These are phyloP conservation scores for Phaseolus lunatus DNA, from an alignment of 306 rosid genomes.

Conservation along the genomic window DNA sequence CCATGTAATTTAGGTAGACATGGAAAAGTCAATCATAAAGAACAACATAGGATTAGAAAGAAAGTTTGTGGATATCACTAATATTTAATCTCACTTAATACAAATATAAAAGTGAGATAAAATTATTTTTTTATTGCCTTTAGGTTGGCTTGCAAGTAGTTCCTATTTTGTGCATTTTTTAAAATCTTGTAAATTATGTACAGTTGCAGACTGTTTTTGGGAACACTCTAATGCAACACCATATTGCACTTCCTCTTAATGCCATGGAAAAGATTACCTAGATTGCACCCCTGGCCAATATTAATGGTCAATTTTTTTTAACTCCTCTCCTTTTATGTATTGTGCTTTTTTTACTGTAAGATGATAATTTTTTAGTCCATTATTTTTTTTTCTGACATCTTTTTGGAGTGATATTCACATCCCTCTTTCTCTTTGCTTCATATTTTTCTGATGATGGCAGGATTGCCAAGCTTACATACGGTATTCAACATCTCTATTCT, in stretches of 20 bases:
- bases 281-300: constrained; percentile 97
- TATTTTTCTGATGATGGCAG: constrained; percentile 25
- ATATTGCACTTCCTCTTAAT: constrained; percentile 85
- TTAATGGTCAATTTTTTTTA: constrained; percentile 62
- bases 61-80: too few relatives aligned
- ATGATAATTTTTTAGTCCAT: background rate
- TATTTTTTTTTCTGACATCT: constrained; percentile 10
- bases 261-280: constrained; percentile 95
- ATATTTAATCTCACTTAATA: too few relatives aligned
- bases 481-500: constrained; percentile 4
- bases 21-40: too few relatives aligned
- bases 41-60: too few relatives aligned
- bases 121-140: too few relatives aligned
- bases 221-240: constrained; percentile 94
- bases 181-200: constrained; percentile 38
- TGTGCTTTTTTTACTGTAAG: too few relatives aligned
- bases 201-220: constrained; percentile 79
- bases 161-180: constrained; percentile 27
- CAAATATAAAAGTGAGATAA: too few relatives aligned
- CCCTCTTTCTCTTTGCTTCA: constrained; percentile 29
- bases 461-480: constrained; percentile 6
- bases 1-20: too few relatives aligned
- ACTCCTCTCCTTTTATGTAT: constrained; percentile 27
- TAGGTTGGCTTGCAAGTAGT: constrained; percentile 32
- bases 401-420: constrained; percentile 19